phyloP scores from a whole-genome alignment of 148 eudicot genomes.

The Heliamphora exappendiculata region DNA sequence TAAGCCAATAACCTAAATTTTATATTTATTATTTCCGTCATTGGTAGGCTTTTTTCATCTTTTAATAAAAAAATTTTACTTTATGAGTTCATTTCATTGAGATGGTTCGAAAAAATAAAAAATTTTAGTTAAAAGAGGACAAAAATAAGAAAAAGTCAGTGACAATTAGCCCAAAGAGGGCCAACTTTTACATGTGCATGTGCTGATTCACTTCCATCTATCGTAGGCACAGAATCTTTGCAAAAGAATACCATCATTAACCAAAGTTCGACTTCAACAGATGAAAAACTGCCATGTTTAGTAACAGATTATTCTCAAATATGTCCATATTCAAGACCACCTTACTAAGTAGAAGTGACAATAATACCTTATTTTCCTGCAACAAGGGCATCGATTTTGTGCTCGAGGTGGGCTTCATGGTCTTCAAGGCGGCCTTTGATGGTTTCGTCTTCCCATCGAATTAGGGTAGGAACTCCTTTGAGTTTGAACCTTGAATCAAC shows the following conservation, averaged over 20 bases:
- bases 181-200: no score
- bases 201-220: neutral
- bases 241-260: neutral
- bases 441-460: conserved; percentile 63
- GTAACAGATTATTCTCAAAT: neutral
- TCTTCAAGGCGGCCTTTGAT: conserved; percentile 77
- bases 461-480: conserved; percentile 75
- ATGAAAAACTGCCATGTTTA: neutral
- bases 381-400: conserved; percentile 53
- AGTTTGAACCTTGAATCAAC: conserved; percentile 62
- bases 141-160: no score
- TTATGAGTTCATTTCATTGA: no score
- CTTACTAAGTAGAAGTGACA: neutral
- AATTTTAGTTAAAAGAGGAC: no score
- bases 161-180: no score
- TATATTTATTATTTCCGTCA: no score
- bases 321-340: neutral
- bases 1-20: no score
- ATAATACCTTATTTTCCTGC: conserved; percentile 19
- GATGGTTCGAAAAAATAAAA: no score
- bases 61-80: no score
- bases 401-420: conserved; percentile 71
- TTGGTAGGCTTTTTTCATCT: no score
- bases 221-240: neutral
- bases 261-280: neutral